These are phyloP conservation scores for Yamagishiella unicocca DNA, from an alignment of 139 green algal genomes.

Conservation along the genomic window DNA sequence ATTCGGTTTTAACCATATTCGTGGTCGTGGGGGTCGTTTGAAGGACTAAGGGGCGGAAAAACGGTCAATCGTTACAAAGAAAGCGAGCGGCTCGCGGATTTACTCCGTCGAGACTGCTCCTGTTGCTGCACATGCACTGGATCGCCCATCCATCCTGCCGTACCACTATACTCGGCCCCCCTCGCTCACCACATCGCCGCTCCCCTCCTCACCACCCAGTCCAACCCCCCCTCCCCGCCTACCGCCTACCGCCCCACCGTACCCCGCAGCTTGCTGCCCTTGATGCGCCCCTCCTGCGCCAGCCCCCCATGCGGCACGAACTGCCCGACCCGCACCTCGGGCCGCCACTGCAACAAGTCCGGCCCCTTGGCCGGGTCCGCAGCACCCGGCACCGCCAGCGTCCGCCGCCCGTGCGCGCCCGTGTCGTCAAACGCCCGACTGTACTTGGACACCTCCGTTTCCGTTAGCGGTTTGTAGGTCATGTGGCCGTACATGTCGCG, in stretches of 20 bases:
- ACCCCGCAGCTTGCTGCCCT: not conserved
- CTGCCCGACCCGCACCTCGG: constrained; percentile 39
- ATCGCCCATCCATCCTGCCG: too few relatives aligned
- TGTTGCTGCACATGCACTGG: too few relatives aligned
- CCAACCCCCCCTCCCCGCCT: not conserved
- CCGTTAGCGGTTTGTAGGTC: constrained; percentile 44
- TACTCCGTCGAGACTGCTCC: too few relatives aligned
- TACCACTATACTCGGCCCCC: too few relatives aligned
- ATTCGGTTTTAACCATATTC: too few relatives aligned
- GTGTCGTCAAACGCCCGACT: constrained; percentile 30
- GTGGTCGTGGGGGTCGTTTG: too few relatives aligned
- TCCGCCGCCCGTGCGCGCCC: not conserved
- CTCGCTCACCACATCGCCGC: not conserved
- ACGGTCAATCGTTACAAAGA: too few relatives aligned
- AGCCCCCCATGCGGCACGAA: constrained; percentile 49
- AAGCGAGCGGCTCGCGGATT: too few relatives aligned
- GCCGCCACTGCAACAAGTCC: constrained; percentile 52
- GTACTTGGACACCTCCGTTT: constrained; percentile 9
- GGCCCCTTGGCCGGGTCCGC: constrained; percentile 48
- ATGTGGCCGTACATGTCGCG: constrained; percentile 54
- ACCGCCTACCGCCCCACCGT: not conserved
- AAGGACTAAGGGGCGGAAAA: too few relatives aligned
- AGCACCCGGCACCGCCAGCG: not conserved
- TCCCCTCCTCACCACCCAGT: not conserved
- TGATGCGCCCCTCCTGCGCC: constrained; percentile 41